Percentiles rank a stretch among this genome's conserved stretches.
phyloP scores from a whole-genome alignment of 352 stramenopile species.

The Phytophthora brassicae region DNA sequence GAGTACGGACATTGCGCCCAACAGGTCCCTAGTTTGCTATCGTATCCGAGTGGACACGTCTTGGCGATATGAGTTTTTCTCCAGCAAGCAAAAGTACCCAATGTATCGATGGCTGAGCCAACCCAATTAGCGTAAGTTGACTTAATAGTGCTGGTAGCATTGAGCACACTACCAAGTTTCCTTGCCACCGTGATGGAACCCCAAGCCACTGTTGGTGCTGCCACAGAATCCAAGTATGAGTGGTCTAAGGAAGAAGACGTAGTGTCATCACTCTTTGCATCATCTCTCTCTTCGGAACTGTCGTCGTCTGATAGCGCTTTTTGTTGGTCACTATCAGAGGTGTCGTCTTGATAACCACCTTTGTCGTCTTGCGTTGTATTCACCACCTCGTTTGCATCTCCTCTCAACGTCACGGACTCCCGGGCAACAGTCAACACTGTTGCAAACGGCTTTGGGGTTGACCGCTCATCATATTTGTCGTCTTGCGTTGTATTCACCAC shows the following conservation, averaged over 20 bases:
- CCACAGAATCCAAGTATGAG: not conserved
- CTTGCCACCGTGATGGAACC: constrained; percentile 16
- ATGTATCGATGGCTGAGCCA: constrained; percentile 5
- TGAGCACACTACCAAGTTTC: constrained; percentile 28
- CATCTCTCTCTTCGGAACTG: constrained; percentile 7
- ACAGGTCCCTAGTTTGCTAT: constrained; percentile 31
- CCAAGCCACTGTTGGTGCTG: not conserved
- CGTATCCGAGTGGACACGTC: constrained; percentile 35
- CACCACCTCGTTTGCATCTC: too few species aligned
- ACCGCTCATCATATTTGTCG: constrained; percentile 1
- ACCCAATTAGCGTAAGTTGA: constrained; percentile 40
- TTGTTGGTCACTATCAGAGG: not conserved
- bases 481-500: not conserved
- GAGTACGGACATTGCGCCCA: constrained; percentile 45
- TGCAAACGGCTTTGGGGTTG: not conserved
- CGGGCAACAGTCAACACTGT: not conserved
- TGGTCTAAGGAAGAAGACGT: not conserved
- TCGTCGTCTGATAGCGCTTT: constrained; percentile 5
- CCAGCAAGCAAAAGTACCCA: constrained; percentile 32
- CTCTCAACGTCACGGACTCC: not conserved
- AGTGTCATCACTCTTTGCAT: constrained; percentile 5
- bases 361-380: not conserved
- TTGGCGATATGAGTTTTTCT: constrained; percentile 42
- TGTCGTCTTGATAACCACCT: not conserved
- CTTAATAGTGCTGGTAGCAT: constrained; percentile 34